phyloP scores from a whole-genome alignment of 176 grass and related monocot species.

The Carex parvula region DNA sequence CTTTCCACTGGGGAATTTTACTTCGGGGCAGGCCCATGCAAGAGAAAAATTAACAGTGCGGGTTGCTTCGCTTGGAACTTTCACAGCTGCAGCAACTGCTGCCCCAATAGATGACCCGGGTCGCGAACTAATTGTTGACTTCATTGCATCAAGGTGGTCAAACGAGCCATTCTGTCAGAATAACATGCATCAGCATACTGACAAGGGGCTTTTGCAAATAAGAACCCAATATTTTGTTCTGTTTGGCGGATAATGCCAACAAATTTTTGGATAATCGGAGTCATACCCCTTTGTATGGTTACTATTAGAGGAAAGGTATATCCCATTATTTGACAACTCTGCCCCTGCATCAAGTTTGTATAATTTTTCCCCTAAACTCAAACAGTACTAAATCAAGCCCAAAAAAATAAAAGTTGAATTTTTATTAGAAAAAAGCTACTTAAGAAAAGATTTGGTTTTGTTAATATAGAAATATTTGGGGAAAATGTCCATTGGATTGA shows the following conservation, averaged over 20 bases:
- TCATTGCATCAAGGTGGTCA: conserved; percentile 62
- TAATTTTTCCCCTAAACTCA: not conserved
- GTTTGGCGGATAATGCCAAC: not conserved
- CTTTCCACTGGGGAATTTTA: conserved; percentile 92
- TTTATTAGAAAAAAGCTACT: not conserved
- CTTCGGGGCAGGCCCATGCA: conserved; percentile 95
- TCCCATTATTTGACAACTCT: not conserved
- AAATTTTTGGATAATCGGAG: not conserved
- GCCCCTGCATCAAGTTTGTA: not conserved
- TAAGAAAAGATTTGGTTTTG: not conserved
- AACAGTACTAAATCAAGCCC: not conserved
- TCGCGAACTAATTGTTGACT: conserved; percentile 42
- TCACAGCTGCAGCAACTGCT: conserved; percentile 74
- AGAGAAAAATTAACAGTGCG: conserved; percentile 79
- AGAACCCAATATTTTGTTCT: not conserved
- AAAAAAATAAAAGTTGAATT: not conserved
- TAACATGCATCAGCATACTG: conserved; percentile 6
- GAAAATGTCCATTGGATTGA: not conserved
- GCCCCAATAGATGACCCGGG: conserved; percentile 82
- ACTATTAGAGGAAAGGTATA: not conserved
- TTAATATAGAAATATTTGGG: not conserved
- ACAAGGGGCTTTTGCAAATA: not conserved
- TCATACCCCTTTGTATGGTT: not conserved
- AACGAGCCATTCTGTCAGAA: conserved; percentile 80
- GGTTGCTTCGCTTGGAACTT: conserved; percentile 54